Percentiles rank a stretch among this genome's conserved stretches.
Conservation (phyloP, 306 rosid genomes). For the Chamaecrista fasciculata region DNA sequence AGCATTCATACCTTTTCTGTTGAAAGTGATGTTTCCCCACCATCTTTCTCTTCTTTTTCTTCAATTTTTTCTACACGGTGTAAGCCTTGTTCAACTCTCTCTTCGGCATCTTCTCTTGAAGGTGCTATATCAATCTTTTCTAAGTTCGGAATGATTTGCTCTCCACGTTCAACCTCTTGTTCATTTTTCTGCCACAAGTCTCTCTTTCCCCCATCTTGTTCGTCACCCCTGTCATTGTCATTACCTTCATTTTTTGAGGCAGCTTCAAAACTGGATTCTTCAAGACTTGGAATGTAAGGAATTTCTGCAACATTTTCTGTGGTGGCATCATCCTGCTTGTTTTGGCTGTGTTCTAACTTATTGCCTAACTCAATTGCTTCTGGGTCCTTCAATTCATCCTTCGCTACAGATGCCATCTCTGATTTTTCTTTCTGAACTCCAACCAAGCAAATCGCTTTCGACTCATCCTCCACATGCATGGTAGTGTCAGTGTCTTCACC, state of each 20-base stretch:
- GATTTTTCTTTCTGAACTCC: conserved; percentile 14
- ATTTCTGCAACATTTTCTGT: neutral
- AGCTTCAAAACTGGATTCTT: neutral
- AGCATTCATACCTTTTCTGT: conserved; percentile 27
- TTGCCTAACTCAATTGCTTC: conserved; percentile 24
- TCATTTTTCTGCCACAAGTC: conserved; percentile 30
- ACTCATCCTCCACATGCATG: conserved; percentile 1
- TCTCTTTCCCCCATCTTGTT: conserved; percentile 3
- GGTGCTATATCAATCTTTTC: conserved; percentile 19
- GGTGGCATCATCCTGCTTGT: conserved; percentile 19
- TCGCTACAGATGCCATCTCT: conserved; percentile 2
- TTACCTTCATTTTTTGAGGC: conserved; percentile 6
- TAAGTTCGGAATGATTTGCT: neutral
- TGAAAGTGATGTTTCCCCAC: neutral
- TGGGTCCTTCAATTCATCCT: conserved; percentile 12
- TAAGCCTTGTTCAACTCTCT: neutral
- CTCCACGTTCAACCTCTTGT: conserved; percentile 23
- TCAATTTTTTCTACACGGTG: neutral
- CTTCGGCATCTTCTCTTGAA: conserved; percentile 6
- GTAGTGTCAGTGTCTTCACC: conserved; percentile 18
- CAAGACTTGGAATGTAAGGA: conserved; percentile 4
- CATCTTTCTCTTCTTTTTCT: conserved; percentile 21
- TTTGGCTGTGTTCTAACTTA: neutral
- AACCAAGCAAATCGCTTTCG: conserved; percentile 7
- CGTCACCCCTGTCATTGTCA: conserved; percentile 2